Evolutionary conservation across 805 yeast genomes (phyloP).

Genomic region (Zygotorulaspora florentina): DNA sequence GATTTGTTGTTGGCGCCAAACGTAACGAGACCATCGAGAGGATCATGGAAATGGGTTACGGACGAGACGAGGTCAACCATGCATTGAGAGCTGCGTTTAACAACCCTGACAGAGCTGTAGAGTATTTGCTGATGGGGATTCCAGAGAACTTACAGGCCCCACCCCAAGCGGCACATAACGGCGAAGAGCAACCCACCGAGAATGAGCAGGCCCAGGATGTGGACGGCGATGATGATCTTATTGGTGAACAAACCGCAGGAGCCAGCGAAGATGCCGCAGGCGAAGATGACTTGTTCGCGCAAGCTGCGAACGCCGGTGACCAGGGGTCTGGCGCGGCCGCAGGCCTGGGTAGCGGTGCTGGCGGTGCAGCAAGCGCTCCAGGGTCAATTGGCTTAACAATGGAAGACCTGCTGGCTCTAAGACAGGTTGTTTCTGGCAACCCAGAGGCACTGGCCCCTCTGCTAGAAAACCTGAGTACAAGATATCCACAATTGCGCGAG

Average conservation of each 20-base stretch:
- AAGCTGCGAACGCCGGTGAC: slow-evolving; percentile 39
- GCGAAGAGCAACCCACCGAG: slow-evolving; percentile 13
- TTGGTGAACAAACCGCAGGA: slow-evolving; percentile 7
- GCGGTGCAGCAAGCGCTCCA: slow-evolving; percentile 29
- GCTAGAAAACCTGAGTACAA: slow-evolving; percentile 72
- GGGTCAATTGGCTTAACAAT: slow-evolving; percentile 43
- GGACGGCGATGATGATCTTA: slow-evolving; percentile 11
- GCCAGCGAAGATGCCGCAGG: slow-evolving; percentile 12
- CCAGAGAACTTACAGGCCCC: slow-evolving; percentile 54
- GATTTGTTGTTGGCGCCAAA: slow-evolving; percentile 71
- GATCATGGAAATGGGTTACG: slow-evolving; percentile 96
- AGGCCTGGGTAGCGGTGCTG: slow-evolving; percentile 21
- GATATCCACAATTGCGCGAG: slow-evolving; percentile 81
- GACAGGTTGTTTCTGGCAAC: slow-evolving; percentile 75
- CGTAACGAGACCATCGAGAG: slow-evolving; percentile 74
- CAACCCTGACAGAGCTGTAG: slow-evolving; percentile 98
- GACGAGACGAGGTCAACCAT: slow-evolving; percentile 76
- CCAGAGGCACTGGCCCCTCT: slow-evolving; percentile 86
- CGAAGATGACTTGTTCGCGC: slow-evolving; percentile 40
- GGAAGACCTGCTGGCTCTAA: slow-evolving; percentile 52
- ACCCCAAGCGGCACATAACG: slow-evolving; percentile 36
- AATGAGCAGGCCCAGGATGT: slow-evolving; percentile 11
- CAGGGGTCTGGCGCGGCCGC: slow-evolving; percentile 27
- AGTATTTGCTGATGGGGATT: slow-evolving; percentile 83
- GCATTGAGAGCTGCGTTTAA: slow-evolving; percentile 95